Evolutionary conservation across 345 rosid species (phyloP).

Genomic region (Melaleuca quinquenervia): DNA sequence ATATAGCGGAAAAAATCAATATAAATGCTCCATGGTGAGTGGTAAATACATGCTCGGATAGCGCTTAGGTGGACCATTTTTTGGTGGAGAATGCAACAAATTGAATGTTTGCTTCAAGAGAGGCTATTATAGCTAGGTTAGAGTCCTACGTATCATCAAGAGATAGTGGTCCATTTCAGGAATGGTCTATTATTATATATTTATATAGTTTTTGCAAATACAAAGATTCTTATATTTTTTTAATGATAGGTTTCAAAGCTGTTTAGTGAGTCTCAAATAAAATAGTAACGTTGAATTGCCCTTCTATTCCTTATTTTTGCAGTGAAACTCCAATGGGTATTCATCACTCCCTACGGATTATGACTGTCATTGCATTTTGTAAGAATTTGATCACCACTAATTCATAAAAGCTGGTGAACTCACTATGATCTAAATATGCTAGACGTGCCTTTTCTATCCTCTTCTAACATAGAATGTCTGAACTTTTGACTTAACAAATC

Average conservation of each 20-base stretch:
- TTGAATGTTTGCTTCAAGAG: no score
- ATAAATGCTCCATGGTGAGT: not conserved
- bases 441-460: not conserved
- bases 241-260: not conserved
- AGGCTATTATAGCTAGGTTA: not conserved
- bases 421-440: not conserved
- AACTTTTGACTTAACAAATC: not conserved
- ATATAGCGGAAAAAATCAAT: not conserved
- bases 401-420: not conserved
- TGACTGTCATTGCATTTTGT: not conserved
- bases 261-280: not conserved
- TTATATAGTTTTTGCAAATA: not conserved
- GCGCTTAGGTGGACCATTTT: not conserved
- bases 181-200: not conserved
- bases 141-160: not conserved
- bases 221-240: not conserved
- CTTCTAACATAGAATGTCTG: not conserved
- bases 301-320: not conserved
- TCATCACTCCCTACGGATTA: not conserved
- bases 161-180: not conserved
- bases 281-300: not conserved
- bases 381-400: not conserved
- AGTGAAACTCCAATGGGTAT: not conserved
- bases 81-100: not conserved
- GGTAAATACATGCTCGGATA: not conserved